Conservation (phyloP, 208 protist genomes). For the Trypanosoma mega region DNA sequence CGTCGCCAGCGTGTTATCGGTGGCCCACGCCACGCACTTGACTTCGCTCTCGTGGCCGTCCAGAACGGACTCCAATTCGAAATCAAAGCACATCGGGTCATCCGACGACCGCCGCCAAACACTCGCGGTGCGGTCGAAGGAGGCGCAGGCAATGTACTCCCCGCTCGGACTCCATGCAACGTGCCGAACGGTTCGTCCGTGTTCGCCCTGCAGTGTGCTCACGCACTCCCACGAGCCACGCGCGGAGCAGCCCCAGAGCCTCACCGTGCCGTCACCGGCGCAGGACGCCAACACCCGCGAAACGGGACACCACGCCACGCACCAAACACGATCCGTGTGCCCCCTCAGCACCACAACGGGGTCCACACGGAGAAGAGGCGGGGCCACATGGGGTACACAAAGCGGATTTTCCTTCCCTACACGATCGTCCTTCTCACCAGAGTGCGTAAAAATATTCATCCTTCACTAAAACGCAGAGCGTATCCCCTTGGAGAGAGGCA, state of each 20-base stretch:
- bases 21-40: constrained; percentile 86
- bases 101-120: constrained; percentile 57
- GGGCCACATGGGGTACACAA: constrained; percentile 16
- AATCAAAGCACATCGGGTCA: constrained; percentile 33
- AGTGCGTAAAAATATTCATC: not conserved
- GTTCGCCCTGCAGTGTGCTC: constrained; percentile 61
- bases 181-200: constrained; percentile 74
- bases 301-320: constrained; percentile 74
- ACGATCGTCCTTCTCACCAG: not conserved
- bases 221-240: constrained; percentile 45
- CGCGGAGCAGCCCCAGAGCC: constrained; percentile 48
- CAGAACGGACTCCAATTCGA: constrained; percentile 71
- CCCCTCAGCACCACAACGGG: constrained; percentile 47
- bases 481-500: no score
- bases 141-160: constrained; percentile 72
- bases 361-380: constrained; percentile 27
- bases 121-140: constrained; percentile 79
- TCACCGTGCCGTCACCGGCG: constrained; percentile 68
- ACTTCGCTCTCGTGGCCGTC: constrained; percentile 93
- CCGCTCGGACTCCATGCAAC: constrained; percentile 86
- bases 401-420: constrained; percentile 2
- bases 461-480: not conserved
- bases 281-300: constrained; percentile 69
- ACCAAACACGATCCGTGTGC: constrained; percentile 84
- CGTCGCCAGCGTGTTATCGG: constrained; percentile 78